A percentile compares a stretch with the other conserved stretches of the same genome.
Evolutionary conservation across 345 rosid genomes (phyloP).

Genomic region (Rhodamnia argentea): DNA sequence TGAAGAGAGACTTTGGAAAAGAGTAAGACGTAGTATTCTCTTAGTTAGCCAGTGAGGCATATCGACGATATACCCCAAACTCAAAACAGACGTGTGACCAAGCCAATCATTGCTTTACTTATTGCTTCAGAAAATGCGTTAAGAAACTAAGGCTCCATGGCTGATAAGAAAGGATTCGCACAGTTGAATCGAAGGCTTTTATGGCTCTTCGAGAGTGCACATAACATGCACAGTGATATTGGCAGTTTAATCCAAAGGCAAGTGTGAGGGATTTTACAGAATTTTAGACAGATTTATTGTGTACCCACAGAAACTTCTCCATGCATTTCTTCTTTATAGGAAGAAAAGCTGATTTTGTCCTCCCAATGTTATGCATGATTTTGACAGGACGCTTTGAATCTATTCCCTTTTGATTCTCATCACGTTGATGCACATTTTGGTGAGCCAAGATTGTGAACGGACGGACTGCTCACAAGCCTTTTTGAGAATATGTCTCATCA

Average conservation of each 20-base stretch:
- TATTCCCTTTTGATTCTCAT: conserved; percentile 10
- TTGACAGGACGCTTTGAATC: conserved; percentile 20
- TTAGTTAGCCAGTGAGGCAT: background rate
- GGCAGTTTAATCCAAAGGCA: background rate
- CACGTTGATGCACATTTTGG: conserved; percentile 1
- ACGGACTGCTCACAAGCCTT: background rate
- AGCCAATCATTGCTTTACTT: background rate
- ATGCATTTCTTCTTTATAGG: background rate
- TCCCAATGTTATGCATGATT: conserved; percentile 2
- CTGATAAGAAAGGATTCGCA: background rate
- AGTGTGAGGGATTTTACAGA: background rate
- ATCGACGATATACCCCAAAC: background rate
- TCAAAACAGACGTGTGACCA: background rate
- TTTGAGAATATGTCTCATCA: background rate
- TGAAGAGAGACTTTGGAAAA: background rate
- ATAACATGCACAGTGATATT: background rate
- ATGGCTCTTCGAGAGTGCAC: background rate
- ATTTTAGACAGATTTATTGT: background rate
- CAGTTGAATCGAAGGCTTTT: background rate
- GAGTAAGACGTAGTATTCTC: background rate
- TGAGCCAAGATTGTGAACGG: background rate
- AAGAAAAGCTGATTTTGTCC: background rate
- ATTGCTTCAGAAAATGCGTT: background rate
- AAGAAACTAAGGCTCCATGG: background rate
- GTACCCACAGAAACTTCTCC: background rate